phyloP scores from a whole-genome alignment of 768 basidiomycete species.

The Infundibulicybe gibba region DNA sequence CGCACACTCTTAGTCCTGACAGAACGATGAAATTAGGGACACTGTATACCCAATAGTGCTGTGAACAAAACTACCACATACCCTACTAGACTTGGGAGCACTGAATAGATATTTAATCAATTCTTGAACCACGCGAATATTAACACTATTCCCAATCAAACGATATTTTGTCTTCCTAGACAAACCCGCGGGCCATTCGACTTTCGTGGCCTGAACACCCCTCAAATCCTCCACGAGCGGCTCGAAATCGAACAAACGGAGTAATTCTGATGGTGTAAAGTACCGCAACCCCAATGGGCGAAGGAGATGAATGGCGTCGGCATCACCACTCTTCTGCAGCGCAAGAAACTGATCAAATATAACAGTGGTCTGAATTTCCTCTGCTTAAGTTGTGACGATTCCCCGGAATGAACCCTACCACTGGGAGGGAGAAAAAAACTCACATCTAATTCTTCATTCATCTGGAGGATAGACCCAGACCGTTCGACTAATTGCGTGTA shows the following conservation, averaged over 20 bases:
- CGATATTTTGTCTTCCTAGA: slow-evolving; percentile 71
- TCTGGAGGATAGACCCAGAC: slow-evolving; percentile 74
- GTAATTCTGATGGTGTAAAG: slow-evolving; percentile 69
- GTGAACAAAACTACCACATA: no score
- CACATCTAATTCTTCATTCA: slow-evolving; percentile 65
- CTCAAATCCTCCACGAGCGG: slow-evolving; percentile 9
- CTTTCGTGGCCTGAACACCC: slow-evolving; percentile 15
- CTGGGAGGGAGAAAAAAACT: slow-evolving; percentile 11
- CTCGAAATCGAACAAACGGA: slow-evolving; percentile 64
- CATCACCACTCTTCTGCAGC: slow-evolving; percentile 34
- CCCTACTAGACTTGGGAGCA: no score
- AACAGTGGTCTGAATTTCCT: slow-evolving; percentile 47
- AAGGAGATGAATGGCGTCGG: slow-evolving; percentile 49
- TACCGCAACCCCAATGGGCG: slow-evolving; percentile 65
- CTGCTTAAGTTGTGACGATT: background rate
- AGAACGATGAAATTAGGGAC: no score
- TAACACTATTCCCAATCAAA: slow-evolving; percentile 81
- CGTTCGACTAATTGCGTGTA: slow-evolving; percentile 78
- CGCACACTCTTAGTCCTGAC: no score
- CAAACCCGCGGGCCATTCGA: slow-evolving; percentile 61
- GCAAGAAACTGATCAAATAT: slow-evolving; percentile 54
- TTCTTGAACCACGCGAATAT: slow-evolving; percentile 65
- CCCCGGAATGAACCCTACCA: background rate
- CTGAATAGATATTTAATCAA: slow-evolving; percentile 57
- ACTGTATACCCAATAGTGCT: no score